Percentiles rank a stretch among this genome's conserved stretches.
These are phyloP conservation scores for Ceratocystis smalleyi DNA, from an alignment of 2,329 filamentous ascomycete species.

Conservation along the genomic window DNA sequence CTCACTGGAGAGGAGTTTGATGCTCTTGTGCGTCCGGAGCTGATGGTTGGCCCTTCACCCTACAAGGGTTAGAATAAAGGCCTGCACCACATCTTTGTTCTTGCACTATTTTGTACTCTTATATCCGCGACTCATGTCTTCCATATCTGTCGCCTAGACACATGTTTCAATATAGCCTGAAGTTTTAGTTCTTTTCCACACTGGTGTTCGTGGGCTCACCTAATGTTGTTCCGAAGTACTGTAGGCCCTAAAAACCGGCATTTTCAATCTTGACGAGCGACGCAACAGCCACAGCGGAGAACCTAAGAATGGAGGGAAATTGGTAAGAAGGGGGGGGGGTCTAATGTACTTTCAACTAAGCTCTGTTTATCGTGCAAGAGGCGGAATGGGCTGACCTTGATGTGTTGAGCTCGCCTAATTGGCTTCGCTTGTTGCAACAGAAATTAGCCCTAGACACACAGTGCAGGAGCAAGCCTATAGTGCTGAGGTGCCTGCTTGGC, in stretches of 20 bases:
- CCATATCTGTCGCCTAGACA: neutral
- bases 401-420: neutral
- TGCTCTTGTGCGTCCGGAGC: slow-evolving; percentile 72
- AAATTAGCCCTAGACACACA: neutral
- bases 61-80: slow-evolving; percentile 34
- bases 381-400: neutral
- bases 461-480: too few relatives aligned
- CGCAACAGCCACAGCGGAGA: too few relatives aligned
- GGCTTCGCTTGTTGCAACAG: neutral
- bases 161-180: slow-evolving; percentile 5
- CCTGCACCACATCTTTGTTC: neutral
- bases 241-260: too few relatives aligned
- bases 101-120: slow-evolving; percentile 9
- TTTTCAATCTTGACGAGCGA: too few relatives aligned
- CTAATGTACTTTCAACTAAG: neutral
- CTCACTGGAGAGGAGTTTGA: slow-evolving; percentile 84
- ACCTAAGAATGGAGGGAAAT: neutral
- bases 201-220: too few relatives aligned
- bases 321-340: neutral
- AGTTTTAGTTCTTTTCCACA: neutral
- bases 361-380: neutral
- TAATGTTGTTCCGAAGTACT: too few relatives aligned
- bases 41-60: slow-evolving; percentile 75
- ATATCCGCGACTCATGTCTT: neutral
- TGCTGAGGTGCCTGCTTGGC: too few relatives aligned